Evolutionary conservation across 352 stramenopile species (phyloP).

Genomic region (Globisporangium polare): DNA sequence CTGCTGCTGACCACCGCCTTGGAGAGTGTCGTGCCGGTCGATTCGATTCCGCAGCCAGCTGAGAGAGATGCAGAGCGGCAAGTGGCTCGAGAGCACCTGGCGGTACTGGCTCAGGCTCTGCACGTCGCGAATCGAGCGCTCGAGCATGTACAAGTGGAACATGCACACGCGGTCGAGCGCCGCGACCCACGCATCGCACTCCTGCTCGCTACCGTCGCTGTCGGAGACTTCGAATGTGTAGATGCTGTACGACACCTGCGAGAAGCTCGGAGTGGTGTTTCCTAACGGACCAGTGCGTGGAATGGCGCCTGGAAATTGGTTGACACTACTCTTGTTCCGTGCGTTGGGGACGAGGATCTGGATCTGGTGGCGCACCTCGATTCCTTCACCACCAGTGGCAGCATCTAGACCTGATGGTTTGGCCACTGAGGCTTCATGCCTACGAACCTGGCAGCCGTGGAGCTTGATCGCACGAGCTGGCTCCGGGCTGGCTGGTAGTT

Average conservation of each 20-base stretch:
- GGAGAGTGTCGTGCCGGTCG: constrained; percentile 26
- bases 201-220: constrained; percentile 8
- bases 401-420: neutral
- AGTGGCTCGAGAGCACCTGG: constrained; percentile 31
- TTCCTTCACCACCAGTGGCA: neutral
- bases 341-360: constrained; percentile 33
- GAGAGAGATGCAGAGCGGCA: constrained; percentile 53
- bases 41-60: constrained; percentile 60
- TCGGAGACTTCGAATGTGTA: constrained; percentile 35
- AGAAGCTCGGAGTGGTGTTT: neutral
- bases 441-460: constrained; percentile 49
- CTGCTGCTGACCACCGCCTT: constrained; percentile 13
- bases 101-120: constrained; percentile 31
- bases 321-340: neutral
- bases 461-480: constrained; percentile 31
- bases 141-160: constrained; percentile 45
- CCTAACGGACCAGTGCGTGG: neutral
- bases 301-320: neutral
- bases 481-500: constrained; percentile 8
- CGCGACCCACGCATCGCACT: constrained; percentile 27
- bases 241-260: constrained; percentile 25
- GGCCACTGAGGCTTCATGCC: constrained; percentile 13
- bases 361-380: constrained; percentile 22
- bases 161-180: constrained; percentile 38
- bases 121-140: constrained; percentile 30